These are phyloP conservation scores for Termitomyces sp. DNA, from an alignment of 768 basidiomycete species.

Conservation along the genomic window DNA sequence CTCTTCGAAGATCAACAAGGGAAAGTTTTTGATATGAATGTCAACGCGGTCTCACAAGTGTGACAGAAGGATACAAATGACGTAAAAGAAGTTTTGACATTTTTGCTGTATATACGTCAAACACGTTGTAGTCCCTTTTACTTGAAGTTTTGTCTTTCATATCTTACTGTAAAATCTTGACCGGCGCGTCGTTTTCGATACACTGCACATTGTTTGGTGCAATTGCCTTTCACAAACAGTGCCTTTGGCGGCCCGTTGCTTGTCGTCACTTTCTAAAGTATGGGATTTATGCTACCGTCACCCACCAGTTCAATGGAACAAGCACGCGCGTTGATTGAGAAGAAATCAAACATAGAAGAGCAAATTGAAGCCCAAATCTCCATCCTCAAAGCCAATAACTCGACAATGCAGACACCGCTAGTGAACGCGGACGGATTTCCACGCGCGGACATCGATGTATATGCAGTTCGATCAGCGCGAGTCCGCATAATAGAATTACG, in stretches of 20 bases:
- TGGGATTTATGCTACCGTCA: slow-evolving; percentile 43
- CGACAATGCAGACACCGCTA: slow-evolving; percentile 66
- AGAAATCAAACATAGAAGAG: slow-evolving; percentile 67
- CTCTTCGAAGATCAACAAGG: slow-evolving; percentile 45
- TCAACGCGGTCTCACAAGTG: not conserved
- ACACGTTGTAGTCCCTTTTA: not conserved
- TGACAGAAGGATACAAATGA: not conserved
- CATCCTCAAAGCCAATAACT: slow-evolving; percentile 58
- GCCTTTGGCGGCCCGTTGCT: not conserved
- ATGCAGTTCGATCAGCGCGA: slow-evolving; percentile 69
- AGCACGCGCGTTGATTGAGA: slow-evolving; percentile 58
- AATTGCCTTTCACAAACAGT: not conserved
- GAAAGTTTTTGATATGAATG: slow-evolving; percentile 37
- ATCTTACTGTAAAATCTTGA: not conserved
- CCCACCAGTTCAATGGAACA: slow-evolving; percentile 43
- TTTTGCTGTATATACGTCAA: too few relatives aligned
- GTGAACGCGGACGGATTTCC: slow-evolving; percentile 90
- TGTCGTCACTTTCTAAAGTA: slow-evolving; percentile 13
- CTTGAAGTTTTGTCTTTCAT: too few relatives aligned
- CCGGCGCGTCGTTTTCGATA: too few relatives aligned
- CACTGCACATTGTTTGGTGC: slow-evolving; percentile 7
- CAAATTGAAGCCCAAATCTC: slow-evolving; percentile 59
- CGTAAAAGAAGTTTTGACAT: not conserved
- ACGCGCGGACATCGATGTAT: slow-evolving; percentile 79
- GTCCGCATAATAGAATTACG: slow-evolving; percentile 73